These are phyloP conservation scores for Neurospora sp. DNA, from an alignment of 495 filamentous ascomycete species.

Conservation along the genomic window DNA sequence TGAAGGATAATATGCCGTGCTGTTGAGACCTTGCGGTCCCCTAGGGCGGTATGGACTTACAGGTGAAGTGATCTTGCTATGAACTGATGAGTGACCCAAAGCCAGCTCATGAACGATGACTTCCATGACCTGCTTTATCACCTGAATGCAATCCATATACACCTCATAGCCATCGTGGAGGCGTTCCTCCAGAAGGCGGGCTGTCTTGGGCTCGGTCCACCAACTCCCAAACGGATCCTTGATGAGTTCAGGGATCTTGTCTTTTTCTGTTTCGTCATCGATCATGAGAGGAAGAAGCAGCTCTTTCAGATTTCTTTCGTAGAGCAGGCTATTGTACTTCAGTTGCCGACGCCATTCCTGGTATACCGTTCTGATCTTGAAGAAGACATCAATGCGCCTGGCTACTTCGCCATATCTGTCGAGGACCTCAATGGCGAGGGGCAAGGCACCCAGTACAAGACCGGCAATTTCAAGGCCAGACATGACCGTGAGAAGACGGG, in stretches of 20 bases:
- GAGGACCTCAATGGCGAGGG: conserved; percentile 19
- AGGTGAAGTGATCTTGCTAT: background rate
- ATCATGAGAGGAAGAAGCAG: conserved; percentile 8
- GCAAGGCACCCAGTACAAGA: conserved; percentile 21
- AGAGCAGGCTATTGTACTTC: conserved; percentile 8
- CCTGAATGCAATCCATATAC: conserved; percentile 10
- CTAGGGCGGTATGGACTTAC: background rate
- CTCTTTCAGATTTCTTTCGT: conserved; percentile 2
- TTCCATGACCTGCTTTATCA: conserved; percentile 1
- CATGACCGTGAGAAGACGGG: conserved; percentile 2
- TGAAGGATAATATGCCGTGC: background rate
- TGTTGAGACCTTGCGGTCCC: background rate
- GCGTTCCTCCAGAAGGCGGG: background rate
- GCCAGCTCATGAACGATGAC: conserved; percentile 4
- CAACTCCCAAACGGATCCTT: conserved; percentile 4
- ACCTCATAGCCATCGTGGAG: conserved; percentile 5
- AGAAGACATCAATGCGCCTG: conserved; percentile 14
- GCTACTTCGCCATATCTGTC: conserved; percentile 22
- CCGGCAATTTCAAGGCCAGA: conserved; percentile 28
- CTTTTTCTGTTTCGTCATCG: background rate
- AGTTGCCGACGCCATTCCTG: conserved; percentile 14
- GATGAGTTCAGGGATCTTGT: background rate
- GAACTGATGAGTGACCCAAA: background rate
- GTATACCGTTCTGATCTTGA: conserved; percentile 18
- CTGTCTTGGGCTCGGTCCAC: conserved; percentile 4